Base-by-base conservation (phyloP, 2,329 filamentous ascomycete species). In the Aspergillus sp. region DNA sequence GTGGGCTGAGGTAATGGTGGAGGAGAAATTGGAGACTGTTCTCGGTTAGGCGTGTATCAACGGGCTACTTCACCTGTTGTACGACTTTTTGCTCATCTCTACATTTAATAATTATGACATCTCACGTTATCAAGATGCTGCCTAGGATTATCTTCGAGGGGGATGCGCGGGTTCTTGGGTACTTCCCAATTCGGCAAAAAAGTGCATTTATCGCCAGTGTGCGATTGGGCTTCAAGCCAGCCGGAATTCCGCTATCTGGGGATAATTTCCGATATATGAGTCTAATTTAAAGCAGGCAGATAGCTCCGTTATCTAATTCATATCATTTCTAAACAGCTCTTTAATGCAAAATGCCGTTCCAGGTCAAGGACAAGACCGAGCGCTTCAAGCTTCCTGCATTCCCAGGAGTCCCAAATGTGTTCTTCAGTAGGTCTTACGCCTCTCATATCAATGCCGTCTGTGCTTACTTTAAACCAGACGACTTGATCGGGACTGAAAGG, bases 321-420 rank as follows among this genome's bases (percentile, higher is more conserved):
- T 9, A 31, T 31, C 9, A 9, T n/a, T 8, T 14, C 15, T 43
- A 19, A 23, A 11, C 19, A 43, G 2, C 40, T 48, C 4, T 48
- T 17, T 9, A 1, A 6, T 27, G 6, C 14, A 14, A 44, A 45
- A 57, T 57, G 55, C 39, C n/a, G 4, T 45, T 58, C 15, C 51
- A 51, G 12, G 21, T 58, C 15, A 58, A 45, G n/a, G 17, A 23
- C 35, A 58, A 47, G 8, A 46, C 50, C 6, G 56, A 54, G 37
- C 27, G 24, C 39, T 58, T 50, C 50, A 58, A 55, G n/a, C 11
- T 58, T 15, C 45, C 47, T 9, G 39, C 8, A 21, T 47, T 41
- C 6, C 9, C 21, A 1, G 55, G 41, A 2, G 27, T 53, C 11
- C 49, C 46, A 0, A 58, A 55, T 24, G 41, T 58, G 3, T 58